Evolutionary conservation across 1,284 basidiomycete species (phyloP), one percentile per base, ranked within the genome.

Genomic region (Tilletia caries): DNA sequence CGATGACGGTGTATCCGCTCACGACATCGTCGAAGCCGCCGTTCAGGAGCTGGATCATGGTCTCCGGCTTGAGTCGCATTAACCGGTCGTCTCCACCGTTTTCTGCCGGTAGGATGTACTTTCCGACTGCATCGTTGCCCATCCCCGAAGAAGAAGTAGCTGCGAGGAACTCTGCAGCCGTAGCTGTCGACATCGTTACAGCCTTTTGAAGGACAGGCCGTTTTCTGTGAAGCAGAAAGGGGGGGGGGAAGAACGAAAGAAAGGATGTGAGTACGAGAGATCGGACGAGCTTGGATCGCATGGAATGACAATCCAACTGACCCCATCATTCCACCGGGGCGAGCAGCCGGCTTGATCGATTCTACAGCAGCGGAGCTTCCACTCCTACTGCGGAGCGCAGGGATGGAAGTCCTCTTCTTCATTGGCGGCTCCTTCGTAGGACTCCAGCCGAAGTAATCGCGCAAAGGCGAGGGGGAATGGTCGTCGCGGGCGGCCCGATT

Each of bases 31-130:
- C 72, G 68, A 73, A 83, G 29, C 74, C 71, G 62, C 81, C 80
- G 2, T 70, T 70, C 2, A 82, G 72, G n/a, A 82, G 65, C 5
- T 76, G 73, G 18, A 75, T 71, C 58, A 83, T 66, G 41, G 94
- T 98, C 71, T 89, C 84, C 23, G 88, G 85, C 33, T 88, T 90
- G 74, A 99, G 92, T 73, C 95, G 88, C 90, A 98, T 95, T 65
- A 99, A 84, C 1, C 95, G 95, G 79, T 99, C 95, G 76, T 97
- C 92, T 68, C 90, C 90, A 68, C 96, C 94, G 67, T 90, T 89
- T 82, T 93, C 91, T 84, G 95, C 98, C 23, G 95, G 95, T 68
- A 99, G 84, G 71, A 95, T 88, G 86, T 98, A 98, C 62, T 94
- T 93, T 73, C 91, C 87, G 29, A 62, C 58, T 18, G 58, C 58